Evolutionary conservation across 805 yeast genomes (phyloP).

Genomic region (Cephaloascus fragrans): DNA sequence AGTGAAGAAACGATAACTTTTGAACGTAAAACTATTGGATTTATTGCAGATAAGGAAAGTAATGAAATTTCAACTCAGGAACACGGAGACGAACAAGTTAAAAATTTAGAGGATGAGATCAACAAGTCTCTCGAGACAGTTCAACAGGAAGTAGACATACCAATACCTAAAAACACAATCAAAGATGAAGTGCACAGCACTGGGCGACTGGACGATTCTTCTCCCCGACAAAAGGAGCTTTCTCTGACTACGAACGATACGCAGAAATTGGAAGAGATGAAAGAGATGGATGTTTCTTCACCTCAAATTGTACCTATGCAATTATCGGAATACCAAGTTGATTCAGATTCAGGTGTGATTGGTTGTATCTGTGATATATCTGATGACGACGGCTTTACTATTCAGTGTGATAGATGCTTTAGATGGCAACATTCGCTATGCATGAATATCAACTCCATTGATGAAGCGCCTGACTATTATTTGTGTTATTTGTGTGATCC

Average conservation of each 20-base stretch:
- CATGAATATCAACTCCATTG: slow-evolving; percentile 63
- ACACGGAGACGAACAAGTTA: slow-evolving; percentile 1
- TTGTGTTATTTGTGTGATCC: slow-evolving; percentile 69
- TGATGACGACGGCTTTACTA: slow-evolving; percentile 88
- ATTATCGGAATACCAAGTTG: slow-evolving; percentile 44
- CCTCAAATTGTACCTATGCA: slow-evolving; percentile 10
- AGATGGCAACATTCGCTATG: slow-evolving; percentile 96
- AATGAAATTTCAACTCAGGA: slow-evolving; percentile 1
- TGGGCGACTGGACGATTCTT: too few relatives aligned
- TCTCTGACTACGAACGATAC: too few relatives aligned
- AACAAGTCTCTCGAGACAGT: background rate
- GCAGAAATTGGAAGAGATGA: background rate
- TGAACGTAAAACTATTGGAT: slow-evolving; percentile 1
- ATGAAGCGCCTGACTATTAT: slow-evolving; percentile 75
- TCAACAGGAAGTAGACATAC: background rate
- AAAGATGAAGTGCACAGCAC: background rate
- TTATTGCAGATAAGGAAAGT: background rate
- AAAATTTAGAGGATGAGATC: slow-evolving; percentile 1
- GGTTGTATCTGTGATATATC: slow-evolving; percentile 84
- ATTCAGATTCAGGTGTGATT: slow-evolving; percentile 75
- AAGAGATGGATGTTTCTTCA: slow-evolving; percentile 11
- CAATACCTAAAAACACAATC: background rate
- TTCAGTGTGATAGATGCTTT: slow-evolving; percentile 87
- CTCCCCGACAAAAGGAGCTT: too few relatives aligned
- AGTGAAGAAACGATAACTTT: slow-evolving; percentile 2